Conservation (phyloP, 768 basidiomycete species). For the Calocybe gangraenosa region DNA sequence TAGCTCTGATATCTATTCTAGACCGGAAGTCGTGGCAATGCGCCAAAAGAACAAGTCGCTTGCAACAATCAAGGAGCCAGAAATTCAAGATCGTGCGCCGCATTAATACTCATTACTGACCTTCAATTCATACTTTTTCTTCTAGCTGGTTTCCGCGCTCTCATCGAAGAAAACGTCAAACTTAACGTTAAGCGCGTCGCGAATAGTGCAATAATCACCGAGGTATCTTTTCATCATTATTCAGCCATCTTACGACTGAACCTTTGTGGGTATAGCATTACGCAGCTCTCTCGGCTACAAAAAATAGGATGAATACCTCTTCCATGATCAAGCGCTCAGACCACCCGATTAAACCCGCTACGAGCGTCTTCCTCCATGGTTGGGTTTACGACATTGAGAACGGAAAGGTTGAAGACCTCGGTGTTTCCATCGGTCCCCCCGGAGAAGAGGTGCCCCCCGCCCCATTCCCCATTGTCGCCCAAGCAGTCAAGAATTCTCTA, state of each 20-base stretch:
- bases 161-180: slow-evolving; percentile 20
- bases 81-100: slow-evolving; percentile 14
- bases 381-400: slow-evolving; percentile 58
- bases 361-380: slow-evolving; percentile 43
- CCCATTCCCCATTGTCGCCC: background rate
- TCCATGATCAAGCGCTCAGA: slow-evolving; percentile 10
- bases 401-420: slow-evolving; percentile 45
- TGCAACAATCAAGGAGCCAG: slow-evolving; percentile 8
- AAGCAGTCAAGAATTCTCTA: background rate
- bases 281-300: background rate
- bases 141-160: slow-evolving; percentile 19
- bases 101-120: background rate
- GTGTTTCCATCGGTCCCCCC: slow-evolving; percentile 34
- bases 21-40: slow-evolving; percentile 13
- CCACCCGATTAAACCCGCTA: slow-evolving; percentile 13
- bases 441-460: slow-evolving; percentile 26
- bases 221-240: background rate
- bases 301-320: background rate
- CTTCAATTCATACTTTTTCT: background rate
- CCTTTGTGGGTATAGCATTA: background rate
- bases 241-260: background rate
- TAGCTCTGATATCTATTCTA: slow-evolving; percentile 1
- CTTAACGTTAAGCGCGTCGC: slow-evolving; percentile 26
- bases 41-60: slow-evolving; percentile 9
- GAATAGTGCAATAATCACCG: background rate